A percentile compares a stretch with the other conserved stretches of the same genome.
These are phyloP conservation scores for Microsporum audouinii DNA, from an alignment of 2,329 filamentous ascomycete genomes.

Conservation along the genomic window DNA sequence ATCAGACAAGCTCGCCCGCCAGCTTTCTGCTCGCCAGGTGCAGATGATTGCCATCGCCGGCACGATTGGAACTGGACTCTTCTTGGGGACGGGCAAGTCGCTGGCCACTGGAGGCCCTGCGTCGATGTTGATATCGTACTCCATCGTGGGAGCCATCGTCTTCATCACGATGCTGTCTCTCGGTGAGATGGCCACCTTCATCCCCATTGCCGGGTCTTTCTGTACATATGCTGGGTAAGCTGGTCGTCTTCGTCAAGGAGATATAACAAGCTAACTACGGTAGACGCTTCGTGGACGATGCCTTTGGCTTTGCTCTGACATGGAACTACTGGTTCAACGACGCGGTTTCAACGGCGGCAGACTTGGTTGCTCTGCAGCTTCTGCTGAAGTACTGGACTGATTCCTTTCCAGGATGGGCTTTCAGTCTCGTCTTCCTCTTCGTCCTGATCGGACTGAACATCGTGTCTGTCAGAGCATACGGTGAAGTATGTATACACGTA, in stretches of 20 bases:
- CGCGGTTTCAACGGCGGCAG: slow-evolving; percentile 48
- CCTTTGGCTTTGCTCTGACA: slow-evolving; percentile 34
- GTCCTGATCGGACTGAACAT: slow-evolving; percentile 44
- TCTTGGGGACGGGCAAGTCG: slow-evolving; percentile 51
- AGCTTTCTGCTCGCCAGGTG: slow-evolving; percentile 50
- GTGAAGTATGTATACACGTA: slow-evolving; percentile 33
- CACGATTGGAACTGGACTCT: slow-evolving; percentile 45
- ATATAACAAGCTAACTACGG: background rate
- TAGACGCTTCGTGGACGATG: slow-evolving; percentile 36
- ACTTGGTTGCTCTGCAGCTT: slow-evolving; percentile 49
- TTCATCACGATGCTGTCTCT: slow-evolving; percentile 49
- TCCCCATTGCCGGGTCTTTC: slow-evolving; percentile 45
- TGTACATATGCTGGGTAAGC: slow-evolving; percentile 44
- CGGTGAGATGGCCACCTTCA: slow-evolving; percentile 50
- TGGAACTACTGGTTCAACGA: slow-evolving; percentile 54
- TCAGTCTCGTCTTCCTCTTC: slow-evolving; percentile 51
- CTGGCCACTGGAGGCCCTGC: slow-evolving; percentile 50
- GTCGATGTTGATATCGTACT: slow-evolving; percentile 47
- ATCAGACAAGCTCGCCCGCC: slow-evolving; percentile 42
- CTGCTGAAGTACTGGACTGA: slow-evolving; percentile 52
- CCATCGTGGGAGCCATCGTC: slow-evolving; percentile 47
- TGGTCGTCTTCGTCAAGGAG: background rate
- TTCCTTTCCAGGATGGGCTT: slow-evolving; percentile 51
- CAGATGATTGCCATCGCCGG: slow-evolving; percentile 52
- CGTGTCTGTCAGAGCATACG: slow-evolving; percentile 44